These are phyloP conservation scores for Lactuca sativa DNA, from an alignment of 129 eudicot species.

Conservation along the genomic window DNA sequence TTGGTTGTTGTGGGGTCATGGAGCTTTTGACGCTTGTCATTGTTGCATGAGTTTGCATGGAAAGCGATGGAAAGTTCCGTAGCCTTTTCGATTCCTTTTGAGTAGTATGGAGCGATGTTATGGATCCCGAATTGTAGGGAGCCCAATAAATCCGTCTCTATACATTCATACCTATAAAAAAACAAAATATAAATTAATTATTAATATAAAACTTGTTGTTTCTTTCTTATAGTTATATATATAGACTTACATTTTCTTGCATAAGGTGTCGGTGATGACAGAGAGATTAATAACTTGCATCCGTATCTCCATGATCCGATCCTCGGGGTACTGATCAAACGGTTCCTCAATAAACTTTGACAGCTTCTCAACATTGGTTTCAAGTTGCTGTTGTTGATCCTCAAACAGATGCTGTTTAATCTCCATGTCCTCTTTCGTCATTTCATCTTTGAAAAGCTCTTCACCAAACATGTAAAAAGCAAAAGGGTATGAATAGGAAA, in stretches of 20 bases:
- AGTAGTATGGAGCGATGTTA: constrained; percentile 81
- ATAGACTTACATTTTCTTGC: constrained; percentile 80
- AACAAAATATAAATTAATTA: too few relatives aligned
- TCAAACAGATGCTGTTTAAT: constrained; percentile 89
- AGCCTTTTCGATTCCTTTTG: constrained; percentile 91
- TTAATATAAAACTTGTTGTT: too few relatives aligned
- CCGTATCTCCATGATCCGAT: constrained; percentile 59
- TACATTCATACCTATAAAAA: constrained; percentile 80
- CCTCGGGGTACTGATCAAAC: constrained; percentile 56
- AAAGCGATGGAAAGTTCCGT: constrained; percentile 52
- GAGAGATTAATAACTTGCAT: constrained; percentile 85
- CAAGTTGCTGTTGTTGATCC: constrained; percentile 98
- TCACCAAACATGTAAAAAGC: constrained; percentile 97
- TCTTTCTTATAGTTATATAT: too few relatives aligned
- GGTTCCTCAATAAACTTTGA: constrained; percentile 88
- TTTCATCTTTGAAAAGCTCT: constrained; percentile 78
- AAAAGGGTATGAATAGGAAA: constrained; percentile 91
- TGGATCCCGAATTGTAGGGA: constrained; percentile 66
- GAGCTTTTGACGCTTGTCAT: constrained; percentile 30
- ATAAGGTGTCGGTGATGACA: constrained; percentile 75
- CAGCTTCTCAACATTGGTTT: constrained; percentile 83
- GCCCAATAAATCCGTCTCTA: constrained; percentile 88
- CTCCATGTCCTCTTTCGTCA: constrained; percentile 74
- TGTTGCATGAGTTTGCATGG: constrained; percentile 35
- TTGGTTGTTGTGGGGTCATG: constrained; percentile 42